Evolutionary conservation across 1,284 basidiomycete genomes (phyloP).

Genomic region (Tremellales sp.): DNA sequence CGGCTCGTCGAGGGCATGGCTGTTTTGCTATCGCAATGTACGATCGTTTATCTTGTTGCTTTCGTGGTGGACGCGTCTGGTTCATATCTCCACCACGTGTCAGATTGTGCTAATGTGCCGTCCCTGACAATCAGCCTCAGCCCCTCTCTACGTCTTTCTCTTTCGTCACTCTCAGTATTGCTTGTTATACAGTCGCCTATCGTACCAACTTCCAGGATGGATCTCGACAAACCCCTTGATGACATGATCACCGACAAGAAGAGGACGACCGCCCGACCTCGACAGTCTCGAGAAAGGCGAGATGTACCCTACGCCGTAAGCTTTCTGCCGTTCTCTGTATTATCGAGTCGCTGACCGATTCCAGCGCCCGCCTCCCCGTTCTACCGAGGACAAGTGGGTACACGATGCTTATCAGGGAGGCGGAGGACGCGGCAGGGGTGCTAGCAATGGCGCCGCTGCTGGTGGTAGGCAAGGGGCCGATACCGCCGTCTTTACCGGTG

Average conservation of each 20-base stretch:
- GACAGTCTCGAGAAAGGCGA: conserved; percentile 11
- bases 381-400: conserved; percentile 46
- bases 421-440: not conserved
- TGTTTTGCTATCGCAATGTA: too few relatives aligned
- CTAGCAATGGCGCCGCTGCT: conserved; percentile 8
- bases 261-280: conserved; percentile 13
- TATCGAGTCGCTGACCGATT: not conserved
- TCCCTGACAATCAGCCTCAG: too few relatives aligned
- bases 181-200: not conserved
- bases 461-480: conserved; percentile 5
- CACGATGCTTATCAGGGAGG: conserved; percentile 45
- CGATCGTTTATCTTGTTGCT: too few relatives aligned
- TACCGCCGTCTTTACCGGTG: conserved; percentile 31
- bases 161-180: not conserved
- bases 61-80: too few relatives aligned
- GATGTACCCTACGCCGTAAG: conserved; percentile 38
- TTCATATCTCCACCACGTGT: too few relatives aligned
- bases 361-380: conserved; percentile 45
- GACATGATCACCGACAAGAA: conserved; percentile 38
- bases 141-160: too few relatives aligned
- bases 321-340: not conserved
- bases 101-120: too few relatives aligned
- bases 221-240: conserved; percentile 47
- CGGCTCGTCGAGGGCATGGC: too few relatives aligned
- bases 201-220: conserved; percentile 27